A percentile compares a stretch with the other conserved stretches of the same genome.
These are phyloP conservation scores for Metarhizium guizhouense DNA, from an alignment of 2,329 filamentous ascomycete species.

Conservation along the genomic window DNA sequence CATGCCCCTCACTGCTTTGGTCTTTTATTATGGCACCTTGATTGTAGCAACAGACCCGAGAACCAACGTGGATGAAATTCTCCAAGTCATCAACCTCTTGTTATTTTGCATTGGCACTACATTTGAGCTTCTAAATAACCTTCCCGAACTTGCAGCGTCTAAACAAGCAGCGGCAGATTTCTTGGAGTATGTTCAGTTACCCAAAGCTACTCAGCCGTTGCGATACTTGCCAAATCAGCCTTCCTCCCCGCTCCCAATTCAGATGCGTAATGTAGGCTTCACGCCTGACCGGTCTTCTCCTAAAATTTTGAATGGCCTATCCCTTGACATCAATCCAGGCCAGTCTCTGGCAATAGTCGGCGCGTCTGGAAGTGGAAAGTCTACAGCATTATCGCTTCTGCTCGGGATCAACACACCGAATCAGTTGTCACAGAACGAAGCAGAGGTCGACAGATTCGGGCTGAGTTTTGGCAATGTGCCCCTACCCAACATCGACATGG, in stretches of 20 bases:
- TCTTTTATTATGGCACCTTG: constrained; percentile 74
- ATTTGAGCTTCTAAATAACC: constrained; percentile 57
- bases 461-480: constrained; percentile 52
- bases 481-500: constrained; percentile 49
- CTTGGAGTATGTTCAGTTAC: constrained; percentile 48
- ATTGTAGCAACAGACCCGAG: constrained; percentile 44
- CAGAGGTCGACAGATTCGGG: constrained; percentile 13
- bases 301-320: constrained; percentile 15
- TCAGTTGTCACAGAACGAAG: not conserved
- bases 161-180: constrained; percentile 65
- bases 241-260: constrained; percentile 33
- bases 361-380: constrained; percentile 83
- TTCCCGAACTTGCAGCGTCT: constrained; percentile 73
- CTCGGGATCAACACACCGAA: constrained; percentile 56
- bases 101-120: constrained; percentile 75
- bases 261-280: constrained; percentile 51
- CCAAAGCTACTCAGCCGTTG: constrained; percentile 42
- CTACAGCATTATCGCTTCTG: constrained; percentile 68
- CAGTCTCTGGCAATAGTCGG: constrained; percentile 73
- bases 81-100: constrained; percentile 72
- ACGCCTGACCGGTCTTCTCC: not conserved
- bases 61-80: constrained; percentile 47
- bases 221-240: constrained; percentile 25
- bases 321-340: constrained; percentile 52
- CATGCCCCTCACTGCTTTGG: constrained; percentile 63